Conservation (phyloP, 2,329 filamentous ascomycete genomes). For the Sclerotinia nivalis region DNA sequence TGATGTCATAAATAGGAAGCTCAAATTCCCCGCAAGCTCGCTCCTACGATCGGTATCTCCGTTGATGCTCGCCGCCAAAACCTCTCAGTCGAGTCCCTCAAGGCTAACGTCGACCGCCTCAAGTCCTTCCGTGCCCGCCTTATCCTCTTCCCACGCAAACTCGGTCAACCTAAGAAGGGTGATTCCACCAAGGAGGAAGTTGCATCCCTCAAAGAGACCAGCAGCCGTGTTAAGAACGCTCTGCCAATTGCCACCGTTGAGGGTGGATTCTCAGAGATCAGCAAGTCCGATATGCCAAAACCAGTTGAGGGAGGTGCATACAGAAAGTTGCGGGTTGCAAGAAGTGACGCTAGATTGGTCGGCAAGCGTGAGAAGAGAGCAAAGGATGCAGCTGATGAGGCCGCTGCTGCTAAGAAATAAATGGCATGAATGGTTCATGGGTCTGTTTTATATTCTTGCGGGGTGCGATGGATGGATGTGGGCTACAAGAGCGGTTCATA, state of each 20-base stretch:
- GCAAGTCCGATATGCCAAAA: slow-evolving; percentile 77
- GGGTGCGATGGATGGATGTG: slow-evolving; percentile 37
- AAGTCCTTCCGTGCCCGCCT: slow-evolving; percentile 96
- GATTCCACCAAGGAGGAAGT: slow-evolving; percentile 83
- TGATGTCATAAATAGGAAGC: slow-evolving; percentile 69
- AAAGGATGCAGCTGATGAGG: slow-evolving; percentile 83
- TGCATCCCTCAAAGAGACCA: slow-evolving; percentile 61
- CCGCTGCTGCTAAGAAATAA: slow-evolving; percentile 81
- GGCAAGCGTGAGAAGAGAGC: slow-evolving; percentile 92
- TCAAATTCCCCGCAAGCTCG: slow-evolving; percentile 90
- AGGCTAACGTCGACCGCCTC: slow-evolving; percentile 94
- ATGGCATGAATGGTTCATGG: slow-evolving; percentile 36
- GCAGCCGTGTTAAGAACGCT: slow-evolving; percentile 55
- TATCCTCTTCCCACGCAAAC: slow-evolving; percentile 96
- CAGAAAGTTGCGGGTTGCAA: slow-evolving; percentile 78
- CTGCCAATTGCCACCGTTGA: slow-evolving; percentile 73
- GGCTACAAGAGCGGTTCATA: slow-evolving; percentile 38
- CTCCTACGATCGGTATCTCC: slow-evolving; percentile 93
- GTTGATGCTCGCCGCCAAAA: slow-evolving; percentile 97
- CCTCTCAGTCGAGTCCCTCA: slow-evolving; percentile 91
- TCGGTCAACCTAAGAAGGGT: slow-evolving; percentile 90
- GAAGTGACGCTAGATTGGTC: slow-evolving; percentile 77
- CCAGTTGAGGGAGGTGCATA: slow-evolving; percentile 80
- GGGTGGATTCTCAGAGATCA: slow-evolving; percentile 70
- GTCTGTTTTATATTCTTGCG: slow-evolving; percentile 36